Evolutionary conservation across 768 basidiomycete genomes (phyloP).

Genomic region (Neoboletus brunneissimus): DNA sequence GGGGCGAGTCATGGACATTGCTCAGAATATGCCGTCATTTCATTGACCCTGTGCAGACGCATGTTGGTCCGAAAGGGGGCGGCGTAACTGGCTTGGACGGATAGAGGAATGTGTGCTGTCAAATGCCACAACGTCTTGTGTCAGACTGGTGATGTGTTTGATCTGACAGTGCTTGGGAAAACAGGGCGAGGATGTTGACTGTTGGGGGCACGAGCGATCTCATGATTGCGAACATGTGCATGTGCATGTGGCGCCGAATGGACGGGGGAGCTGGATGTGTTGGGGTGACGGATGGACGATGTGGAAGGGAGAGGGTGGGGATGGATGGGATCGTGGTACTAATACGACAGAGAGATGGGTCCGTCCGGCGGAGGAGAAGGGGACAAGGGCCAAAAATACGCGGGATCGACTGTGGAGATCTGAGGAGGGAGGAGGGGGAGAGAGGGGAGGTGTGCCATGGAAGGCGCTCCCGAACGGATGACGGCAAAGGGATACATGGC

Average conservation of each 20-base stretch:
- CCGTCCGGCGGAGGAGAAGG: conserved; percentile 13
- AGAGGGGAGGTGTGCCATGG: background rate
- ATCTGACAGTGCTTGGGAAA: background rate
- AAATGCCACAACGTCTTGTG: background rate
- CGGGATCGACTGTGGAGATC: conserved; percentile 4
- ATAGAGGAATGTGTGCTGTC: background rate
- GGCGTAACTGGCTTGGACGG: conserved; percentile 7
- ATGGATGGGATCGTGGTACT: background rate
- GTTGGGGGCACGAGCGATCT: background rate
- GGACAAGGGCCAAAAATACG: background rate
- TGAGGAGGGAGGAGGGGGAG: background rate
- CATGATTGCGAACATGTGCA: background rate
- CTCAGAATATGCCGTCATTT: conserved; percentile 10
- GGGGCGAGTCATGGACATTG: background rate
- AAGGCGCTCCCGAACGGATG: conserved; percentile 17
- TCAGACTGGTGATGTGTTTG: background rate
- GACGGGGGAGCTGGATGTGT: background rate
- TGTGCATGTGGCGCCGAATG: background rate
- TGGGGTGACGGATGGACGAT: too few species aligned
- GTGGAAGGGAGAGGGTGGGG: background rate
- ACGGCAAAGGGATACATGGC: background rate
- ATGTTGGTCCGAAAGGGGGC: conserved; percentile 11
- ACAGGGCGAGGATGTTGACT: background rate
- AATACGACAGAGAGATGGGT: conserved; percentile 1
- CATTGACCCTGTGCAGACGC: conserved; percentile 8